Evolutionary conservation across 768 basidiomycete genomes (phyloP).

Genomic region (Collybia mongolica): DNA sequence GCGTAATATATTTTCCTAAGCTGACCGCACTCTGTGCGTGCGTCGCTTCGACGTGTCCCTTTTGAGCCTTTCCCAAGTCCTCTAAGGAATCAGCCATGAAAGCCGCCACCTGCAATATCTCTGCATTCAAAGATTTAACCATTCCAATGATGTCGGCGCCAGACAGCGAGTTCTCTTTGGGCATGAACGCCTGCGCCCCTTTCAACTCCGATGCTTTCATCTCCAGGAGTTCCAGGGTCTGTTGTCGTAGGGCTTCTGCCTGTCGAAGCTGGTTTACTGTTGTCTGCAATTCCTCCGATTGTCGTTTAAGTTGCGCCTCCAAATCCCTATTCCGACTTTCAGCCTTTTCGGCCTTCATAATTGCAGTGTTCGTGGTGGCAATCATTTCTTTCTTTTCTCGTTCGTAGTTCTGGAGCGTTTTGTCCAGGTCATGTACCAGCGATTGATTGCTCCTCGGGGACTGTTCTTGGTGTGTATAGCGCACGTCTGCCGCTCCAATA

Average conservation of each 20-base stretch:
- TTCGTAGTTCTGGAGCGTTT: background rate
- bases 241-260: constrained; percentile 6
- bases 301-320: background rate
- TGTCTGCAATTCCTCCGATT: constrained; percentile 2
- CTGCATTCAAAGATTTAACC: constrained; percentile 46
- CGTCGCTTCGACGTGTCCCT: constrained; percentile 23
- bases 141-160: constrained; percentile 46
- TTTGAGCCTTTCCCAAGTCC: constrained; percentile 16
- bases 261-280: constrained; percentile 3
- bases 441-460: too few relatives aligned
- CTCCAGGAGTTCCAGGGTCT: constrained; percentile 30
- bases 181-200: constrained; percentile 47
- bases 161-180: constrained; percentile 43
- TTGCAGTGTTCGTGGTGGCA: background rate
- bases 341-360: background rate
- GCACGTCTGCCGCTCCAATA: too few relatives aligned
- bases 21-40: constrained; percentile 27
- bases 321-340: background rate
- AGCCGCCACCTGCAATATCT: constrained; percentile 51
- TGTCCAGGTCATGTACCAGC: too few relatives aligned
- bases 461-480: too few relatives aligned
- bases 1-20: constrained; percentile 37
- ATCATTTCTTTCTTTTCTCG: background rate
- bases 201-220: constrained; percentile 46
- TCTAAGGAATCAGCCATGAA: constrained; percentile 44